Conservation (phyloP, 176 grass and related monocot genomes). For the Phragmites australis region DNA sequence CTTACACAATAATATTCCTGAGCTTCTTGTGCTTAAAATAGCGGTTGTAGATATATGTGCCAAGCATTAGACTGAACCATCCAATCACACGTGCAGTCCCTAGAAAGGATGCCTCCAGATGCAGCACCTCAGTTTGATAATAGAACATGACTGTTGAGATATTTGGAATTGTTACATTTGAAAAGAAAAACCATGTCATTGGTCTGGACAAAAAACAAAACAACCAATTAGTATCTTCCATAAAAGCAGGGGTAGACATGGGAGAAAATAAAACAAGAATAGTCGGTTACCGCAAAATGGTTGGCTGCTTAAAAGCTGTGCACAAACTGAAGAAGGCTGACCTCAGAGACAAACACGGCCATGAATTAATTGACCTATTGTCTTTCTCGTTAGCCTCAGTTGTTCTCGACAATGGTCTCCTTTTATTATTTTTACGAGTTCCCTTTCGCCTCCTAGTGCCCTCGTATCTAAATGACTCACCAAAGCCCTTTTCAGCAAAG, state of each 20-base stretch:
- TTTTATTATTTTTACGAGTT: constrained; percentile 50
- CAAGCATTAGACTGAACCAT: constrained; percentile 75
- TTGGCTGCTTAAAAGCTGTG: constrained; percentile 59
- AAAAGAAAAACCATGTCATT: constrained; percentile 90
- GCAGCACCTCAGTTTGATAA: constrained; percentile 75
- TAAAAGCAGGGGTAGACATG: constrained; percentile 10
- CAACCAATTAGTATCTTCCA: constrained; percentile 5
- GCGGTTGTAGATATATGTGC: constrained; percentile 73
- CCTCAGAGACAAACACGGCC: constrained; percentile 50
- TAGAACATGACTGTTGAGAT: constrained; percentile 89
- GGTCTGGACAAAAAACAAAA: constrained; percentile 48
- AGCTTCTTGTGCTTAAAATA: constrained; percentile 71
- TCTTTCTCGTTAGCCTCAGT: constrained; percentile 39
- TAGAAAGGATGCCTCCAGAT: constrained; percentile 77
- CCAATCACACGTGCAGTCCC: constrained; percentile 73
- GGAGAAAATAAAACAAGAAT: constrained; percentile 17
- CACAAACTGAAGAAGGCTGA: constrained; percentile 57
- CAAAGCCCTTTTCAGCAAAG: constrained; percentile 19
- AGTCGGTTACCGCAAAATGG: constrained; percentile 57
- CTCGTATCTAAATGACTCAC: constrained; percentile 39
- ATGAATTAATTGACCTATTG: constrained; percentile 22
- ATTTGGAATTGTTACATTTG: constrained; percentile 70
- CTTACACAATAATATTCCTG: constrained; percentile 75
- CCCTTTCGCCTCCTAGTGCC: constrained; percentile 44
- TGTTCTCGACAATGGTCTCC: constrained; percentile 23